These are phyloP conservation scores for Colletotrichum sp. DNA, from an alignment of 2,329 filamentous ascomycete species.

Conservation along the genomic window DNA sequence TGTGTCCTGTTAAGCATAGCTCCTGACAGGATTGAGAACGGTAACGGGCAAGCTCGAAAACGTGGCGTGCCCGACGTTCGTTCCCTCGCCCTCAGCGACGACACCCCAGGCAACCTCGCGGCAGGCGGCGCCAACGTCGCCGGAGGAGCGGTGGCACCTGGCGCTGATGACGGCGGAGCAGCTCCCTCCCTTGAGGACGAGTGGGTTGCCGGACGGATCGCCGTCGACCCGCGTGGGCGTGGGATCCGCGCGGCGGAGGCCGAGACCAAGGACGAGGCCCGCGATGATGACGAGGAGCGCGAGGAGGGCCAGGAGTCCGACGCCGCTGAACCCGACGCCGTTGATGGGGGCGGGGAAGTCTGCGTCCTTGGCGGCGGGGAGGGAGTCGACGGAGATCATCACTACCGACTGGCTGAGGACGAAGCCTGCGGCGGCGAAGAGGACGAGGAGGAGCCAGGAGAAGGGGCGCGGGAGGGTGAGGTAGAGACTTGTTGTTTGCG, in stretches of 20 bases:
- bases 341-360: slow-evolving; percentile 20
- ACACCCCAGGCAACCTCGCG: slow-evolving; percentile 50
- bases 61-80: slow-evolving; percentile 46
- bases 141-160: slow-evolving; percentile 46
- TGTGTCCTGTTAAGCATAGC: slow-evolving; percentile 39
- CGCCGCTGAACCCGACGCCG: slow-evolving; percentile 46
- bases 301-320: slow-evolving; percentile 46
- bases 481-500: slow-evolving; percentile 52
- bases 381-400: slow-evolving; percentile 32
- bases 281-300: slow-evolving; percentile 41
- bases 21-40: slow-evolving; percentile 36
- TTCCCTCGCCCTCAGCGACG: slow-evolving; percentile 41
- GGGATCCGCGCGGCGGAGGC: slow-evolving; percentile 42
- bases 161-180: slow-evolving; percentile 59
- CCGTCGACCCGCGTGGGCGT: slow-evolving; percentile 38
- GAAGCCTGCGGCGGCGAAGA: slow-evolving; percentile 50
- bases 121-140: slow-evolving; percentile 37
- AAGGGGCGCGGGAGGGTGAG: slow-evolving; percentile 53
- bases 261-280: slow-evolving; percentile 39
- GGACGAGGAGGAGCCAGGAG: slow-evolving; percentile 47
- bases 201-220: slow-evolving; percentile 49
- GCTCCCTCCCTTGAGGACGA: slow-evolving; percentile 49
- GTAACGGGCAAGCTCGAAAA: slow-evolving; percentile 44
- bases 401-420: slow-evolving; percentile 45
- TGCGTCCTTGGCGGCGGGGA: neutral